phyloP scores from a whole-genome alignment of 345 rosid species.

The Eucalyptus virginea region DNA sequence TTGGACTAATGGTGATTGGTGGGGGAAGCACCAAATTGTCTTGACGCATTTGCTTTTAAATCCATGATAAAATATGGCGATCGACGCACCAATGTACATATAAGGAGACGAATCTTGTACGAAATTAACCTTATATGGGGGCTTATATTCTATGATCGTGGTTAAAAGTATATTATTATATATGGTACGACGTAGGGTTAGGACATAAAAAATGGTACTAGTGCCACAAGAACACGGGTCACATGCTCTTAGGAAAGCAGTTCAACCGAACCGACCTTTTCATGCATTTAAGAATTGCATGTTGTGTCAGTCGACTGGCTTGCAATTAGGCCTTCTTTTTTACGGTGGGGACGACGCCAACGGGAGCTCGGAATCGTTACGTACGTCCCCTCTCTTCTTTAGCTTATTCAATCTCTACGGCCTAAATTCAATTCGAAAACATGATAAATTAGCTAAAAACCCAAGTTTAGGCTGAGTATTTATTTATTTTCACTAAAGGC shows the following conservation, averaged over 20 bases:
- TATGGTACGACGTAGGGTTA: neutral
- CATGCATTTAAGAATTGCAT: neutral
- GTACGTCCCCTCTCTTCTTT: neutral
- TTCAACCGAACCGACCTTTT: neutral
- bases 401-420: neutral
- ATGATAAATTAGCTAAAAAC: neutral
- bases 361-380: neutral
- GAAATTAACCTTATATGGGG: neutral
- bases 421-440: neutral
- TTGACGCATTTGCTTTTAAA: neutral
- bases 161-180: neutral
- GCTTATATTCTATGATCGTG: neutral
- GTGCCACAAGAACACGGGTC: too few species aligned
- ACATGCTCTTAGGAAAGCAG: neutral
- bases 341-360: neutral
- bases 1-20: neutral
- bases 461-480: neutral
- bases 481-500: too few species aligned
- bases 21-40: neutral
- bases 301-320: neutral
- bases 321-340: neutral
- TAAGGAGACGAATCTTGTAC: neutral
- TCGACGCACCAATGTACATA: neutral
- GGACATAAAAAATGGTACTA: neutral
- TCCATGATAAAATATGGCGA: neutral